A percentile compares a stretch with the other conserved stretches of the same genome.
Conservation (phyloP, 2,329 filamentous ascomycete species). For the Diaporthe sp. region DNA sequence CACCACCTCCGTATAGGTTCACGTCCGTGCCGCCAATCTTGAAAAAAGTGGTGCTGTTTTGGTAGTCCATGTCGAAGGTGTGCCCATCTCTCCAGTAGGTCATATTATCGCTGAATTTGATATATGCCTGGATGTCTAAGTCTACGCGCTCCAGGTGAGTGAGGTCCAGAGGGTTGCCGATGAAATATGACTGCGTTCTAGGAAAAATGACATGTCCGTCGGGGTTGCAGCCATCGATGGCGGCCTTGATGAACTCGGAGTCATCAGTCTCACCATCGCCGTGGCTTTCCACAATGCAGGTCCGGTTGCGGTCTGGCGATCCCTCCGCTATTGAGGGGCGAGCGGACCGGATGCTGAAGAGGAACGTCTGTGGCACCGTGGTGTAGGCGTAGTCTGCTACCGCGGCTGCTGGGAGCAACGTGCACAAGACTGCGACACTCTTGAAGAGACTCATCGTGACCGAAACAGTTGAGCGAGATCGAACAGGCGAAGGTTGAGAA, state of each 20-base stretch:
- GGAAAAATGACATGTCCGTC: slow-evolving; percentile 73
- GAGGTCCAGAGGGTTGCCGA: slow-evolving; percentile 74
- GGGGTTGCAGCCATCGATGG: slow-evolving; percentile 69
- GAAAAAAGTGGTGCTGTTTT: slow-evolving; percentile 78
- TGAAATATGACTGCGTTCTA: slow-evolving; percentile 66
- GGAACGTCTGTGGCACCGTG: slow-evolving; percentile 17
- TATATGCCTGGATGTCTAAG: slow-evolving; percentile 55
- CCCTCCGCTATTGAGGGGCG: slow-evolving; percentile 18
- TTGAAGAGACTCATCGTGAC: slow-evolving; percentile 1
- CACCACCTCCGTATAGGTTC: slow-evolving; percentile 72
- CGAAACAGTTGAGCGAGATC: not conserved
- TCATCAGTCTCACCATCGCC: slow-evolving; percentile 51
- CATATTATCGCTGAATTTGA: slow-evolving; percentile 75
- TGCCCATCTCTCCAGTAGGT: slow-evolving; percentile 74
- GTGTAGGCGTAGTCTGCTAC: slow-evolving; percentile 10
- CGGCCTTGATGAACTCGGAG: slow-evolving; percentile 58
- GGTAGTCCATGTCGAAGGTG: slow-evolving; percentile 73
- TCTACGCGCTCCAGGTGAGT: slow-evolving; percentile 74
- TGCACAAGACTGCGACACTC: not conserved
- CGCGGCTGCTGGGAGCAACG: not conserved
- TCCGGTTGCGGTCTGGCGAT: slow-evolving; percentile 2
- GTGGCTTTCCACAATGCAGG: slow-evolving; percentile 69
- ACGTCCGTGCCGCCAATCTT: slow-evolving; percentile 76
- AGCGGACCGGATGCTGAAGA: slow-evolving; percentile 23
- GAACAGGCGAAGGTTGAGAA: fast-evolving